Percentiles rank a stretch among this genome's conserved stretches.
These are phyloP conservation scores for Arthrobotrys pseudoclavata DNA, from an alignment of 2,329 filamentous ascomycete genomes.

Conservation along the genomic window DNA sequence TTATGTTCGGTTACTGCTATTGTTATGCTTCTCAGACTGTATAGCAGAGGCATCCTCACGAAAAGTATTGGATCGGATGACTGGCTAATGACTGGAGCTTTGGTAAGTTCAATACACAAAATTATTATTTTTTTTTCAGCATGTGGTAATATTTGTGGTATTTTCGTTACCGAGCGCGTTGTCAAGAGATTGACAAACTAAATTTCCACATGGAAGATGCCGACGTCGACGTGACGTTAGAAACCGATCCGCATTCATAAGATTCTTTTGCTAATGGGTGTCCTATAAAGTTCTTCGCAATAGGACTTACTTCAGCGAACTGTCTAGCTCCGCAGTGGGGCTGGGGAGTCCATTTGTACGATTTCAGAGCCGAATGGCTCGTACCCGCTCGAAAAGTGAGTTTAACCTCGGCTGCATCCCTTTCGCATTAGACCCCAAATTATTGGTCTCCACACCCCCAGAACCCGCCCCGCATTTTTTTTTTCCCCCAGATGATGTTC, in stretches of 20 bases:
- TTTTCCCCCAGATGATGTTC: neutral
- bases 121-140: conserved; percentile 63
- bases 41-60: conserved; percentile 66
- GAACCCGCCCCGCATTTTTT: conserved; percentile 19
- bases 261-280: conserved; percentile 13
- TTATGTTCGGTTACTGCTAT: conserved; percentile 65
- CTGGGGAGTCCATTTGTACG: conserved; percentile 58
- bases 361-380: conserved; percentile 54
- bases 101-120: conserved; percentile 64
- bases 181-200: conserved; percentile 66
- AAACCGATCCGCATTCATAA: conserved; percentile 7
- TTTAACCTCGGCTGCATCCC: conserved; percentile 53
- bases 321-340: conserved; percentile 57
- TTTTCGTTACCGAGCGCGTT: conserved; percentile 63
- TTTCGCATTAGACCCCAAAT: conserved; percentile 14
- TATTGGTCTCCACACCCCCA: conserved; percentile 35
- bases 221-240: conserved; percentile 29
- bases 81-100: conserved; percentile 67
- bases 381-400: conserved; percentile 57
- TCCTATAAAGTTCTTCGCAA: conserved; percentile 35
- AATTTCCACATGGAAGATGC: conserved; percentile 65
- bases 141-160: neutral
- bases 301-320: conserved; percentile 46
- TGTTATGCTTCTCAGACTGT: conserved; percentile 66
- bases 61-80: conserved; percentile 66